Evolutionary conservation across 768 basidiomycete genomes (phyloP).

Genomic region (Porphyrellus cyaneotinctus): DNA sequence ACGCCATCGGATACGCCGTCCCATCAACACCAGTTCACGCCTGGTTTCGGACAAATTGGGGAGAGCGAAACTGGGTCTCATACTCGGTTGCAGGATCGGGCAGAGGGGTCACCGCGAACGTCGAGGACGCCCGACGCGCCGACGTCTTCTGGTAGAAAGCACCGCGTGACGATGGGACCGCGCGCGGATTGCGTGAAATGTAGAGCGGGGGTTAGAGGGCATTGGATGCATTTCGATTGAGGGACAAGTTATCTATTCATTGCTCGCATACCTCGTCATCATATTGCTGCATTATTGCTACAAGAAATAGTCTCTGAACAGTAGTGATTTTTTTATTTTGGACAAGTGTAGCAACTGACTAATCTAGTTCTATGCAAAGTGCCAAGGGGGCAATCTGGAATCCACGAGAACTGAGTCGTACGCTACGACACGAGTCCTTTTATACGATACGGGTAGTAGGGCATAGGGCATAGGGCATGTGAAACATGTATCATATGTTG

Average conservation of each 20-base stretch:
- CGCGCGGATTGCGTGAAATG: slow-evolving; percentile 67
- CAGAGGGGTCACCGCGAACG: slow-evolving; percentile 15
- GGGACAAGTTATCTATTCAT: neutral
- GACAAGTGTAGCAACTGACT: too few relatives aligned
- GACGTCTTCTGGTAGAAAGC: slow-evolving; percentile 31
- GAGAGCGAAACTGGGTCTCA: slow-evolving; percentile 1
- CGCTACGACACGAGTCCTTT: too few relatives aligned
- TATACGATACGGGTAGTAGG: too few relatives aligned
- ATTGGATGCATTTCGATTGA: slow-evolving; percentile 65
- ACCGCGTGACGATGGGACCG: slow-evolving; percentile 67
- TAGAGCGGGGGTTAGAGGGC: slow-evolving; percentile 60
- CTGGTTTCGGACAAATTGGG: neutral
- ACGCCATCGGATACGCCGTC: slow-evolving; percentile 23
- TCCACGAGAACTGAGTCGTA: too few relatives aligned
- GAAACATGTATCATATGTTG: too few relatives aligned
- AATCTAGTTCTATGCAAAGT: too few relatives aligned
- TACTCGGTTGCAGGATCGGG: slow-evolving; percentile 10
- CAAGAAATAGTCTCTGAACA: slow-evolving; percentile 3
- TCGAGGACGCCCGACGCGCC: slow-evolving; percentile 12
- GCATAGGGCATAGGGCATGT: too few relatives aligned
- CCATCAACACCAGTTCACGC: slow-evolving; percentile 6
- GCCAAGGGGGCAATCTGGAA: too few relatives aligned
- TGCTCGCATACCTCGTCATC: neutral
- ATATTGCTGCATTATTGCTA: neutral
- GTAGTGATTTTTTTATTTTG: too few relatives aligned